Evolutionary conservation across 345 rosid species (phyloP).

Genomic region (Citrus mangshanensis): DNA sequence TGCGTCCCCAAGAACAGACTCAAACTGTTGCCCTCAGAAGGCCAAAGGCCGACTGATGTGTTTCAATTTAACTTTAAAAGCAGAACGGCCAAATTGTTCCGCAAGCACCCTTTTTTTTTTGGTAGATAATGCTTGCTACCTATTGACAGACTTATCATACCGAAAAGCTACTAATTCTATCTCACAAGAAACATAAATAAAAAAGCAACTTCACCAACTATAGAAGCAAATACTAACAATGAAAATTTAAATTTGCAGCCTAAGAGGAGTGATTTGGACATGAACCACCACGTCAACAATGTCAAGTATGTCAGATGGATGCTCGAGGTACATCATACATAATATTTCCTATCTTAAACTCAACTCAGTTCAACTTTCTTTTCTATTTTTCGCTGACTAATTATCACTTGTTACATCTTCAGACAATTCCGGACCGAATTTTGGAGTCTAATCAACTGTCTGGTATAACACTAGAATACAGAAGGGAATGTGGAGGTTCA

Average conservation of each 20-base stretch:
- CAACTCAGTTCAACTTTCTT: background rate
- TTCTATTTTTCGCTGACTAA: background rate
- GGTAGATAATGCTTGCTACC: background rate
- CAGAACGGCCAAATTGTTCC: background rate
- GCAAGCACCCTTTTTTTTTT: background rate
- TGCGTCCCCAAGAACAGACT: no score
- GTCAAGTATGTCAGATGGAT: conserved; percentile 73
- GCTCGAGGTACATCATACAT: conserved; percentile 49
- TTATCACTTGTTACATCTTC: conserved; percentile 3
- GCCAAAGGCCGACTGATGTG: background rate
- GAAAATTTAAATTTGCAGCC: conserved; percentile 33
- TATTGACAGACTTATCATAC: background rate
- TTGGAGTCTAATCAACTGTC: conserved; percentile 47
- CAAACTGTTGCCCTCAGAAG: no score
- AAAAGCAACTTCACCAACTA: background rate
- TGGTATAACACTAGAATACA: conserved; percentile 44
- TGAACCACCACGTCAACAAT: conserved; percentile 79
- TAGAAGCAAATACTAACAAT: conserved; percentile 1
- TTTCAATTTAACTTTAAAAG: background rate
- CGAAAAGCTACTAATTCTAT: background rate
- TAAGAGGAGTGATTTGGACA: conserved; percentile 55
- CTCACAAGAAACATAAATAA: background rate
- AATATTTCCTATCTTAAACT: background rate
- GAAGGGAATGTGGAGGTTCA: conserved; percentile 58
- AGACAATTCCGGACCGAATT: conserved; percentile 53